phyloP scores from a whole-genome alignment of 75 land plant species.

The Larix kaempferi region DNA sequence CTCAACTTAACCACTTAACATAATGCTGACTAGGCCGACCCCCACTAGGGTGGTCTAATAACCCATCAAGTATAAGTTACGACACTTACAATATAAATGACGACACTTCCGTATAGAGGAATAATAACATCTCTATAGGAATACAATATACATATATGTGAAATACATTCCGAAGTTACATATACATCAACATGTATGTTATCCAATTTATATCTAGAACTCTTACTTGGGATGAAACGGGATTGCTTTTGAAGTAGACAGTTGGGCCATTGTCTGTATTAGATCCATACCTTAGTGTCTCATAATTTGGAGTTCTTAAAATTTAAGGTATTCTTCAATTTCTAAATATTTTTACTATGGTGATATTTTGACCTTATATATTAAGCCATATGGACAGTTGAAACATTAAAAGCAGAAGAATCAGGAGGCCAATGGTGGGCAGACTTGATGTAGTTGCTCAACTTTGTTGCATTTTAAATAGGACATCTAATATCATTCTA shows the following conservation, averaged over 20 bases:
- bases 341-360: not conserved
- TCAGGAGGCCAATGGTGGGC: not conserved
- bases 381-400: not conserved
- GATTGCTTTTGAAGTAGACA: slow-evolving; percentile 42
- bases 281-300: slow-evolving; percentile 44
- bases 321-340: slow-evolving; percentile 26
- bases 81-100: too few species aligned
- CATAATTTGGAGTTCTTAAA: slow-evolving; percentile 40
- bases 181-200: slow-evolving; percentile 58
- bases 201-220: slow-evolving; percentile 75
- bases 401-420: not conserved
- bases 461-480: not conserved
- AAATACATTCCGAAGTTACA: too few species aligned
- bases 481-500: not conserved
- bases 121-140: too few species aligned
- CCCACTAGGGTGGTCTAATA: too few species aligned
- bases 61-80: too few species aligned
- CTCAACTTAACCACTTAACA: too few species aligned
- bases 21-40: too few species aligned
- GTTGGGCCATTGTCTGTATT: slow-evolving; percentile 49
- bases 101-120: too few species aligned
- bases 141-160: too few species aligned
- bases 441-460: not conserved
- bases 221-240: slow-evolving; percentile 62
- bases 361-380: not conserved